phyloP scores from a whole-genome alignment of 2,329 filamentous ascomycete species.

The Neofusicoccum parvum region DNA sequence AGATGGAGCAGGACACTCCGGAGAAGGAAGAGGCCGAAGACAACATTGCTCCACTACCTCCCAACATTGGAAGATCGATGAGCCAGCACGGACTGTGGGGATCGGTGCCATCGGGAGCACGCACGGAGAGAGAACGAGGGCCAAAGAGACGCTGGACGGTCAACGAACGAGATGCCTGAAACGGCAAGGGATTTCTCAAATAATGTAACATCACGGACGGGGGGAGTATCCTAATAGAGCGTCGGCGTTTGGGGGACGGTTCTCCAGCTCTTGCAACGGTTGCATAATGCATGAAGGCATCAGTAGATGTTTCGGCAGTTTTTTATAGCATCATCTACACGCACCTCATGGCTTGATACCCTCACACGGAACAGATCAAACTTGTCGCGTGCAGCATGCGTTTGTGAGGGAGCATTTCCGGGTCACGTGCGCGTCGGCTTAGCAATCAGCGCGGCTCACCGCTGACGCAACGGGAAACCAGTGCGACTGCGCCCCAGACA shows the following conservation, averaged over 20 bases:
- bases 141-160: constrained; percentile 50
- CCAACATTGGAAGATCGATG: constrained; percentile 25
- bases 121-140: constrained; percentile 40
- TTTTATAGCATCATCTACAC: background rate
- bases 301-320: constrained; percentile 4
- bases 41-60: constrained; percentile 33
- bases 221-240: constrained; percentile 14
- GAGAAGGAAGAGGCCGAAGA: constrained; percentile 35
- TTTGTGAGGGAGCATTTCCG: background rate
- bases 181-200: background rate
- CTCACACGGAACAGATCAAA: background rate
- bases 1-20: constrained; percentile 30
- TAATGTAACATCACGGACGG: constrained; percentile 6
- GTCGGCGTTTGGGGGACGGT: constrained; percentile 9
- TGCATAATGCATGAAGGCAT: background rate
- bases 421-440: constrained; percentile 8
- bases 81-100: constrained; percentile 48
- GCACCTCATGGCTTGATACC: constrained; percentile 4
- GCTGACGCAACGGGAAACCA: background rate
- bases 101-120: constrained; percentile 32
- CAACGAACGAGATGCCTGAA: constrained; percentile 14
- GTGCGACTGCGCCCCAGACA: background rate
- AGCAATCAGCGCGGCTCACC: background rate
- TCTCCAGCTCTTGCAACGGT: background rate
- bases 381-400: background rate